These are phyloP conservation scores for Closterium sp. DNA, from an alignment of 139 green algal species.

Conservation along the genomic window DNA sequence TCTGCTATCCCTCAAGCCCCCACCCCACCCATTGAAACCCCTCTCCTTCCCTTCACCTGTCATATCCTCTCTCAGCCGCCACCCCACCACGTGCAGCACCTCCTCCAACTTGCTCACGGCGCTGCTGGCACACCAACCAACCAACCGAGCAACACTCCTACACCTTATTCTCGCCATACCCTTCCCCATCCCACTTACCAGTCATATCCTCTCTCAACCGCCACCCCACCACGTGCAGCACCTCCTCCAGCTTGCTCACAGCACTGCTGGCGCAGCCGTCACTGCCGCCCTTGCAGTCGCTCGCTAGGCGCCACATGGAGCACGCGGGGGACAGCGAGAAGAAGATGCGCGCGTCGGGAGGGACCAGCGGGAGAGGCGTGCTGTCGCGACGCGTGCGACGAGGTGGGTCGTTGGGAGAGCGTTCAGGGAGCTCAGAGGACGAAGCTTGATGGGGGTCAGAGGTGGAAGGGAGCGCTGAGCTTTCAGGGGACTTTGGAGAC, in stretches of 20 bases:
- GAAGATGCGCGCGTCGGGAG: neutral
- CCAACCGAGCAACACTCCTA: neutral
- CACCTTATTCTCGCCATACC: neutral
- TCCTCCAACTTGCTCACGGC: conserved; percentile 32
- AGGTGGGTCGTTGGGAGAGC: too few species aligned
- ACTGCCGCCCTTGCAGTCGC: neutral
- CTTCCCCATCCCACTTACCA: neutral
- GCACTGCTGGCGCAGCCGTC: neutral
- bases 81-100: neutral
- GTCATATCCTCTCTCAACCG: neutral
- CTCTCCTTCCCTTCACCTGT: too few species aligned
- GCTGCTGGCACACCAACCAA: conserved; percentile 6
- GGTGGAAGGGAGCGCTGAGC: too few species aligned
- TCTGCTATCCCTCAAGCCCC: too few species aligned
- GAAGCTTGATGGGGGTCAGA: too few species aligned
- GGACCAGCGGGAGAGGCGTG: neutral
- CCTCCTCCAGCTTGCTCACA: conserved; percentile 33
- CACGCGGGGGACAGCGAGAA: neutral
- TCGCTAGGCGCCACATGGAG: conserved; percentile 18
- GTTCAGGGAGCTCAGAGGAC: too few species aligned
- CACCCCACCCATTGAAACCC: too few species aligned
- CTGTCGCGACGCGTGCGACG: neutral
- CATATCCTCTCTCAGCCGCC: neutral
- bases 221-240: neutral
- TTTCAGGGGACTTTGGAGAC: too few species aligned